Base-by-base conservation (phyloP, 352 stramenopile species). In the Phytophthora niederhauseri region DNA sequence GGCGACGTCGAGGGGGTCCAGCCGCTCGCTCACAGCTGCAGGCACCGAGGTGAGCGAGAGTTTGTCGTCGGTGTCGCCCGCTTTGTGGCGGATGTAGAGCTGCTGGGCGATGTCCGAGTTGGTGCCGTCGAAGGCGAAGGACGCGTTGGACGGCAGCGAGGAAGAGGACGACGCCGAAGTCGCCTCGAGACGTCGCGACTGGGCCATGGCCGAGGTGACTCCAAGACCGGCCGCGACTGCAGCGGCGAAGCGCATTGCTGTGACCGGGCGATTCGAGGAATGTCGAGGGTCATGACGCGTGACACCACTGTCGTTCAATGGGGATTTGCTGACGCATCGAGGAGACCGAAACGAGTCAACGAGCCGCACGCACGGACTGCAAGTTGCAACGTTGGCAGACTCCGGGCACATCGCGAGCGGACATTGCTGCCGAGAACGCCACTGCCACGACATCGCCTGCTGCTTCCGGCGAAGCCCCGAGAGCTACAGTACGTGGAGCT, bases 81-180 rank as follows among this genome's bases (percentile, higher is more conserved):
- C 67, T 36, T 61, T 58, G 34, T 73, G 52, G 1, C 65, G 72
- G 11, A 48, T 38, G 70, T 79, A 79, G 15, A 76, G 64, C 53
- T 80, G 73, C 38, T 64, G 66, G 2, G 73, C 73, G 19, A 80
- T 68, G 54, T 78, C 70, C 38, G 75, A 85, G 51, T 70, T 75
- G 36, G 57, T 59, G n/a, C 68, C 72, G 50, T 80, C 72, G 51
- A 77, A 80, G 14, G 53, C 41, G 38, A 80, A 79, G 2, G 58
- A 69, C 2, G 6, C 36, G 49, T 52, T 41, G 12, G 51, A 50
- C 6, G 49, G 17, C 20, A 45, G 8, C 15, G 43, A 50, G 7
- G 28, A 31, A 31, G 28, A 31, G 14, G 31, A 28, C 30, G 19
- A 45, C 31, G 54, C 36, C 2, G 31, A 41, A n/a, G 50, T 28